These are phyloP conservation scores for Aspergillus clavatus DNA, from an alignment of 2,329 filamentous ascomycete species.

Conservation along the genomic window DNA sequence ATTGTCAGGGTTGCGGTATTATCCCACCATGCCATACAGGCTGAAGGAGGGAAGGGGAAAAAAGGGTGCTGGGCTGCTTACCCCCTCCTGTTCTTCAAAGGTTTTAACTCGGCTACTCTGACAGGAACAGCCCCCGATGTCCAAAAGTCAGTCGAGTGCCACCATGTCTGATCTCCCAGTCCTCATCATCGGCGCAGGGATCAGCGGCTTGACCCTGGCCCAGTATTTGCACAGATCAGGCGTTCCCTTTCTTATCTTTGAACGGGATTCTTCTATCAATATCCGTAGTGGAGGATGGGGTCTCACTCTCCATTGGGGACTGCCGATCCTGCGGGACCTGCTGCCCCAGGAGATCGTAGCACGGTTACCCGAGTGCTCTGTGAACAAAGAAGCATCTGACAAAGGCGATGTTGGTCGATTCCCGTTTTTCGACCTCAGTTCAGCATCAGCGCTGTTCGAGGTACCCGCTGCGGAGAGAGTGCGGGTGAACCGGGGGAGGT, in stretches of 20 bases:
- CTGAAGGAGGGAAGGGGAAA: too few species aligned
- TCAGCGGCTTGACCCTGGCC: constrained; percentile 41
- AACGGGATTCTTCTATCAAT: constrained; percentile 41
- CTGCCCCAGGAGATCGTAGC: constrained; percentile 46
- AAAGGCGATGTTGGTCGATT: constrained; percentile 48
- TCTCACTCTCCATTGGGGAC: constrained; percentile 59
- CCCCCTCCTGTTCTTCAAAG: too few species aligned
- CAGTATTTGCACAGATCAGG: constrained; percentile 34
- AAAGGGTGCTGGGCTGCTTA: too few species aligned
- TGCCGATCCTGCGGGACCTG: constrained; percentile 49
- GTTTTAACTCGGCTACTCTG: too few species aligned
- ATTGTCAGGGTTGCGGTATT: too few species aligned
- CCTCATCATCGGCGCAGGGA: constrained; percentile 42
- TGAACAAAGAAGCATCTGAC: constrained; percentile 49
- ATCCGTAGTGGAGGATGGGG: constrained; percentile 56
- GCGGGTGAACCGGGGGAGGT: constrained; percentile 45
- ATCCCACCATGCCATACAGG: too few species aligned
- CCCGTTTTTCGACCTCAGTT: constrained; percentile 54
- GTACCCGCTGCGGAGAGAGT: constrained; percentile 45
- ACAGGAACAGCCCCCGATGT: too few species aligned
- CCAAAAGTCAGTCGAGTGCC: too few species aligned
- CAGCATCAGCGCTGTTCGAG: constrained; percentile 44
- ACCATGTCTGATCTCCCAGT: constrained; percentile 29
- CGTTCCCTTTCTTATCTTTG: constrained; percentile 37
- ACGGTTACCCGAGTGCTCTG: constrained; percentile 48